Evolutionary conservation across 805 yeast species (phyloP), one percentile per base, ranked within the genome.

Genomic region (Wilhelminamyces savonicus): DNA sequence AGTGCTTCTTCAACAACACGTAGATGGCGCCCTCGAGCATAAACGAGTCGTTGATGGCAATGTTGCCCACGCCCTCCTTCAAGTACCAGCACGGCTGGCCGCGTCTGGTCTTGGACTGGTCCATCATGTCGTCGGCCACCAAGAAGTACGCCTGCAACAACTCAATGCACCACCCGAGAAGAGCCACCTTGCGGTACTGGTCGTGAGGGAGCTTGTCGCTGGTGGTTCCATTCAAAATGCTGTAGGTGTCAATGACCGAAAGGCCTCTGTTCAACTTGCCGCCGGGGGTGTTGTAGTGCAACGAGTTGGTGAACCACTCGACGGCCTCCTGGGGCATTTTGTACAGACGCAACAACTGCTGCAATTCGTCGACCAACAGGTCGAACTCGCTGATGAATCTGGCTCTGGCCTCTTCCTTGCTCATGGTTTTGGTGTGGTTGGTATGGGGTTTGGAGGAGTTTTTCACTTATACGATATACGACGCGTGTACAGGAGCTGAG

Each of bases 101-200:
- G 59, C 98, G 81, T 71, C 98, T 83, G 24, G 98, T 92, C 57
- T 85, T 82, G 20, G 95, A 83, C 44, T 78, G 76, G 59, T 92
- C 98, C 98, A 92, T 92, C 78, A 92, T 92, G 56, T 92, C 98
- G 57, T 92, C 98, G 19, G 97, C 94, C 34, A 92, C 97, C 49
- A 92, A 71, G 70, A 92, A 92, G 58, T 85, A 92, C 2, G 97
- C 97, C 64, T 90, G 98, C 45, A 90, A 69, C 42, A 92, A 71
- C 65, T 92, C 98, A 44, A 92, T 77, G 46, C 86, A 71, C 98
- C 98, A 92, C 14, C 98, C 98, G 42, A 92, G 70, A 28, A 88
- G 66, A 7, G 97, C 92, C 22, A 85, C 83, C 48, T 78, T 80
- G 56, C 76, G 76, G 66, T 87, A 90, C 52, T 86, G 92, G 19